Base-by-base conservation (phyloP, 768 basidiomycete genomes). In the Erythrobasidium yunnanense region DNA sequence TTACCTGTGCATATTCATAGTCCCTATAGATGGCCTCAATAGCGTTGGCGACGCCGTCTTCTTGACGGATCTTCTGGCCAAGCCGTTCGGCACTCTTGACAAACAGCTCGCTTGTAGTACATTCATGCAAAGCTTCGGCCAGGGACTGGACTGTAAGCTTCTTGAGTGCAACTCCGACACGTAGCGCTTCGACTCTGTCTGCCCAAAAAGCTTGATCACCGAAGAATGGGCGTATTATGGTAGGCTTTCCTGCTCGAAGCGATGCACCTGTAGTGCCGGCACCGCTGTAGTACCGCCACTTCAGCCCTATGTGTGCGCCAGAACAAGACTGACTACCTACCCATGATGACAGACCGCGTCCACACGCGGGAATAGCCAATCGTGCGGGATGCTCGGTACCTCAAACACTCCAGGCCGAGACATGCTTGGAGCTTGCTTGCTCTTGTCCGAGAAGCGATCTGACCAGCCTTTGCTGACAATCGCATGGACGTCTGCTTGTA, bases 401-500 rank as follows among this genome's bases (percentile, higher is more conserved):
- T 85, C 78, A 75, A 87, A 90, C 90, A 25, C 88, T 87, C 47
- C 88, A n/a, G n/a, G n/a, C n/a, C n/a, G n/a, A n/a, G n/a, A n/a
- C n/a, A n/a, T n/a, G n/a, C n/a, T n/a, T n/a, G n/a, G n/a, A n/a
- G n/a, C n/a, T n/a, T n/a, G n/a, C n/a, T n/a, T n/a, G n/a, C n/a
- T n/a, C n/a, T n/a, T n/a, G n/a, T n/a, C n/a, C n/a, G n/a, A n/a
- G n/a, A n/a, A n/a, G n/a, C 95, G 82, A 75, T 95, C 92, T 13
- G 90, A 93, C 93, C 93, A 99, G 29, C 93, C 93, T 77, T 96
- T 97, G 25, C 92, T 96, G 32, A 99, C 79, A 73, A 99, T 90
- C 22, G 90, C 90, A 74, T 84, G 82, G 4, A 97, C 91, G 1
- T 86, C 91, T 70, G 90, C 90, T 66, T 84, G 82, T 11, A 85